These are phyloP conservation scores for Magnusiomyces tetraspermus DNA, from an alignment of 1,139 yeast species.

Conservation along the genomic window DNA sequence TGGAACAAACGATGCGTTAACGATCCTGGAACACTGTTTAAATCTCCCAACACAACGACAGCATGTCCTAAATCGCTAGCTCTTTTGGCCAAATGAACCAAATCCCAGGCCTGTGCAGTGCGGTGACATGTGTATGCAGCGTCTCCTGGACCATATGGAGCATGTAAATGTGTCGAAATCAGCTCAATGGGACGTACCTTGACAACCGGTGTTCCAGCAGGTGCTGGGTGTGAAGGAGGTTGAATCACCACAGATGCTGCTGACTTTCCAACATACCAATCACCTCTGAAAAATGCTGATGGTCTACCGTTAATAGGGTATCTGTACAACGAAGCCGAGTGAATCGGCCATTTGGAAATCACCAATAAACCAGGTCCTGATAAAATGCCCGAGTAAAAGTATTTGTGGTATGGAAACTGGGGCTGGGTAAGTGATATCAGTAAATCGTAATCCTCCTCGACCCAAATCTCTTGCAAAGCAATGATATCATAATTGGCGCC, in stretches of 20 bases:
- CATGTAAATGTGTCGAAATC: slow-evolving; percentile 92
- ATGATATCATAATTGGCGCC: slow-evolving; percentile 63
- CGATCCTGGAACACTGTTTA: slow-evolving; percentile 81
- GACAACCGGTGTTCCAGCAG: background rate
- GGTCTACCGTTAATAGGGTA: slow-evolving; percentile 93
- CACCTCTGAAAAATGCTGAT: slow-evolving; percentile 88
- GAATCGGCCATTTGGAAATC: slow-evolving; percentile 75
- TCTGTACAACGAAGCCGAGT: slow-evolving; percentile 63
- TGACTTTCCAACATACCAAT: slow-evolving; percentile 94
- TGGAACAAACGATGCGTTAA: slow-evolving; percentile 71
- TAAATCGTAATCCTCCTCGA: slow-evolving; percentile 68
- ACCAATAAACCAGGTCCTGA: slow-evolving; percentile 92
- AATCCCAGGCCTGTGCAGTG: slow-evolving; percentile 95
- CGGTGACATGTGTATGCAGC: slow-evolving; percentile 86
- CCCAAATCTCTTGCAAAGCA: slow-evolving; percentile 93
- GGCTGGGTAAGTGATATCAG: slow-evolving; percentile 40
- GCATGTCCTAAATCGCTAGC: slow-evolving; percentile 70
- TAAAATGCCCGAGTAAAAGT: slow-evolving; percentile 72
- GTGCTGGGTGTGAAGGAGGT: slow-evolving; percentile 29
- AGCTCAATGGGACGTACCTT: slow-evolving; percentile 52
- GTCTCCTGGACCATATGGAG: slow-evolving; percentile 87
- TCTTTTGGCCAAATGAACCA: slow-evolving; percentile 55
- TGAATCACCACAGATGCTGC: slow-evolving; percentile 64
- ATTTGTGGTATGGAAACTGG: slow-evolving; percentile 55
- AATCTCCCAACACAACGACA: slow-evolving; percentile 84